Conservation (phyloP, 306 rosid species). For the Hippophae tibetana region DNA sequence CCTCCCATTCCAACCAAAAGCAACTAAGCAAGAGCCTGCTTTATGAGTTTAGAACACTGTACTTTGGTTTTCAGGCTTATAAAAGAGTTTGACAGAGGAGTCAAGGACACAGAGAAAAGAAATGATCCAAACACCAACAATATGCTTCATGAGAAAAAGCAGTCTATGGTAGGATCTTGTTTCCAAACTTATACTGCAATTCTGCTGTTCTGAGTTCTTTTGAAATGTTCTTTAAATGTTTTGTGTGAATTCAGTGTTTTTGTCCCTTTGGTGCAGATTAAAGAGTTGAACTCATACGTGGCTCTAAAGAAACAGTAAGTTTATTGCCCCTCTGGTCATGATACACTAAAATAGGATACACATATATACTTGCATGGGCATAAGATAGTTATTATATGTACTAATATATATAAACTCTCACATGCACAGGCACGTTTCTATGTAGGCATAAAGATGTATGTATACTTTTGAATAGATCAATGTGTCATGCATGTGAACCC, state of each 20-base stretch:
- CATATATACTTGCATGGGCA: neutral
- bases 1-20: neutral
- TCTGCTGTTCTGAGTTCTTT: too few relatives aligned
- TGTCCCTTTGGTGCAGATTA: slow-evolving; percentile 54
- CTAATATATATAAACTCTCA: too few relatives aligned
- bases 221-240: neutral
- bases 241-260: slow-evolving; percentile 15
- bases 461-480: too few relatives aligned
- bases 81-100: slow-evolving; percentile 81
- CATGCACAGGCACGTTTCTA: too few relatives aligned
- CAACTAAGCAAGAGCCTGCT: too few relatives aligned
- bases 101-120: slow-evolving; percentile 57
- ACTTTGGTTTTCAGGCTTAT: slow-evolving; percentile 53
- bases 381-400: too few relatives aligned
- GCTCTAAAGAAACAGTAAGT: slow-evolving; percentile 95
- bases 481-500: too few relatives aligned
- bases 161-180: slow-evolving; percentile 62
- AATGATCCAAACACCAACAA: slow-evolving; percentile 56
- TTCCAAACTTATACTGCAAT: too few relatives aligned
- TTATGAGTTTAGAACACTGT: neutral
- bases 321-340: neutral
- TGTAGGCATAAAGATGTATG: too few relatives aligned
- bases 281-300: slow-evolving; percentile 91
- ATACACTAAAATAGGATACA: slow-evolving; percentile 5
- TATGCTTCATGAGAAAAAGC: slow-evolving; percentile 89